Percentiles rank a stretch among this genome's conserved stretches.
Conservation (phyloP, 1,284 basidiomycete genomes). For the Cryptococcus neoformans region DNA sequence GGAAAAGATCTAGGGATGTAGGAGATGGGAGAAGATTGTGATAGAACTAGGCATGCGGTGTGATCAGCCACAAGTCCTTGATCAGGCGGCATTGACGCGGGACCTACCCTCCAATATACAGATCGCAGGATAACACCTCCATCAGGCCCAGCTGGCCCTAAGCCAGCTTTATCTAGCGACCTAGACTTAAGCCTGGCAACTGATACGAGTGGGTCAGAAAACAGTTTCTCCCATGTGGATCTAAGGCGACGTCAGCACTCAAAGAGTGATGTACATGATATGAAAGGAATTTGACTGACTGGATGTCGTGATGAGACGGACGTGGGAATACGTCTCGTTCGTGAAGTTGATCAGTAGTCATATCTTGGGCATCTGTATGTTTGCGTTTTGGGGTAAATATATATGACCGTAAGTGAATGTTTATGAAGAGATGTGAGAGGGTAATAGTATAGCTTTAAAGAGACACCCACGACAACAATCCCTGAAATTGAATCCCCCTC, state of each 20-base stretch:
- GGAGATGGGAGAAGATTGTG: constrained; percentile 47
- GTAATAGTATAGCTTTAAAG: too few species aligned
- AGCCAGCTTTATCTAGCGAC: constrained; percentile 30
- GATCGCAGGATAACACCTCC: constrained; percentile 44
- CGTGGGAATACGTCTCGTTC: background rate
- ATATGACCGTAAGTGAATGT: too few species aligned
- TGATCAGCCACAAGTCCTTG: background rate
- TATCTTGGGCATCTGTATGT: background rate
- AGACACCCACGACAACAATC: too few species aligned
- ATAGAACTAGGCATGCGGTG: constrained; percentile 37
- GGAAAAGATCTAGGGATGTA: constrained; percentile 36
- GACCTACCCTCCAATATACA: constrained; percentile 49
- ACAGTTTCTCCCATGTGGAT: constrained; percentile 35
- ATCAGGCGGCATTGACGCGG: background rate
- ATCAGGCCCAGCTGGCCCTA: constrained; percentile 31
- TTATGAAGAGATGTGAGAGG: too few species aligned
- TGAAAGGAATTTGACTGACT: background rate
- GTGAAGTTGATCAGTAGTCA: background rate
- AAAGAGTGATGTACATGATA: background rate
- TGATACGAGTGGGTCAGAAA: constrained; percentile 47
- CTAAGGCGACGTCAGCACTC: constrained; percentile 10
- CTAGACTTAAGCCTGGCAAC: constrained; percentile 31
- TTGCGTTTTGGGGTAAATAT: too few species aligned
- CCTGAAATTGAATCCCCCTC: too few species aligned
- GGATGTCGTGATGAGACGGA: background rate